Conservation (phyloP, 345 rosid genomes). For the Lumnitzera racemosa region DNA sequence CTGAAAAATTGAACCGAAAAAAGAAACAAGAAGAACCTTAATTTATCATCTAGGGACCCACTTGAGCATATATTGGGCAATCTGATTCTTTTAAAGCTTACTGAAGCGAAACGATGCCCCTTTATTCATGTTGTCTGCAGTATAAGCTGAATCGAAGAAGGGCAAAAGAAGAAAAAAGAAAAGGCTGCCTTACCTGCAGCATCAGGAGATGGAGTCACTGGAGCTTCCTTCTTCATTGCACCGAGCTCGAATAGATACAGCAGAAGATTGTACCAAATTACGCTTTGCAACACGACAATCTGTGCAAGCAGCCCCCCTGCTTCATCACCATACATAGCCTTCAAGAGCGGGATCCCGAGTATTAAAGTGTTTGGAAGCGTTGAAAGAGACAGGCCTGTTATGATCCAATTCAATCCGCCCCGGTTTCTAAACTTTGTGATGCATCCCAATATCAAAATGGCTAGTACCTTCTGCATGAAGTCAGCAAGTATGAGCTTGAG, state of each 20-base stretch:
- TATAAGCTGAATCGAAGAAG: too few relatives aligned
- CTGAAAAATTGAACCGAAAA: constrained; percentile 1
- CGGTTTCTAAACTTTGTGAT: constrained; percentile 40
- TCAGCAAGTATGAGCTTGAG: constrained; percentile 52
- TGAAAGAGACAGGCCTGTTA: constrained; percentile 64
- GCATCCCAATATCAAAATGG: constrained; percentile 26
- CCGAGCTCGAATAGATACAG: constrained; percentile 70
- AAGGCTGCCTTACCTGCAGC: constrained; percentile 32
- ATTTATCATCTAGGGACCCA: constrained; percentile 12
- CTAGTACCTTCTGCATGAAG: constrained; percentile 57
- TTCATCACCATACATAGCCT: constrained; percentile 62
- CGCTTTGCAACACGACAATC: constrained; percentile 72
- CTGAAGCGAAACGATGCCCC: neutral
- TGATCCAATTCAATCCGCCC: constrained; percentile 48
- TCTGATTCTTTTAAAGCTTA: neutral
- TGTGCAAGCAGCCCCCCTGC: constrained; percentile 55
- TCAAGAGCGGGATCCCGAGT: constrained; percentile 69
- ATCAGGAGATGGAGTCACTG: constrained; percentile 31
- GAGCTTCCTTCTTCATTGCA: constrained; percentile 31
- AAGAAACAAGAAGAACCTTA: constrained; percentile 7
- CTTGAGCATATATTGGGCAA: constrained; percentile 7
- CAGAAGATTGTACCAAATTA: constrained; percentile 74
- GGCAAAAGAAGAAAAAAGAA: neutral
- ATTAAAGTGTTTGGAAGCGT: constrained; percentile 82
- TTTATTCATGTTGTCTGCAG: too few relatives aligned